Evolutionary conservation across 2,329 filamentous ascomycete genomes (phyloP), one percentile per base, ranked within the genome.

Genomic region (Emericellopsis atlantica): DNA sequence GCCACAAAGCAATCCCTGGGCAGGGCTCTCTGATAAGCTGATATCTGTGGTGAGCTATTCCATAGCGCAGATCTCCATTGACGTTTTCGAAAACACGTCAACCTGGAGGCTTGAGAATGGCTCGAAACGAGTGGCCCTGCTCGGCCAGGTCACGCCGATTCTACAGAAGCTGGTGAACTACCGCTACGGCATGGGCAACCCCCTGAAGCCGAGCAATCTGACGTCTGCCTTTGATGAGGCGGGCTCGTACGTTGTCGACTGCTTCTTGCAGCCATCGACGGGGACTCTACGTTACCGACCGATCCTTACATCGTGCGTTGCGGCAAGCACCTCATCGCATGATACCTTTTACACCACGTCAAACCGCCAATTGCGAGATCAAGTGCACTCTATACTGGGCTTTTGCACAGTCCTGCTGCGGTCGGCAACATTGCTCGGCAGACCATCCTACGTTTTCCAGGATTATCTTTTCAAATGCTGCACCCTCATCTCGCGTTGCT

Each of bases 11-110:
- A 74, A 74, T 45, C 63, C 78, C 43, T 80, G 80, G 62, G 73
- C 84, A 32, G 81, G 82, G 6, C 80, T 86, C 26, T 84, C 88
- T 5, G 84, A 93, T 49, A 82, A 87, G 54, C 74, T 84, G 32
- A 74, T 94, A 49, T 74, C 77, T 36, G 77, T 76, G 37, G 79
- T 89, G 15, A 68, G 87, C 32, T 66, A 81, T 36, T 79, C 81
- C 4, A 83, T 90, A 51, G 80, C 81, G 6, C 79, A 84, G 48
- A 80, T 81, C 2, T 71, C 86, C 47, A 73, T 93, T 21, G 88
- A 94, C 53, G 75, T 93, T 6, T 82, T 93, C 49, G 88, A 94
- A 61, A 92, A 83, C 57, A 84, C 83, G 32, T 76, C 79, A 24
- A 87, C 80, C 5, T 98, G 90, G 92, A 81, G 81, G 49, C 95